Base-by-base conservation (phyloP, 192 early-diverging fungal species). In the Jimgerdemannia lactiflua region DNA sequence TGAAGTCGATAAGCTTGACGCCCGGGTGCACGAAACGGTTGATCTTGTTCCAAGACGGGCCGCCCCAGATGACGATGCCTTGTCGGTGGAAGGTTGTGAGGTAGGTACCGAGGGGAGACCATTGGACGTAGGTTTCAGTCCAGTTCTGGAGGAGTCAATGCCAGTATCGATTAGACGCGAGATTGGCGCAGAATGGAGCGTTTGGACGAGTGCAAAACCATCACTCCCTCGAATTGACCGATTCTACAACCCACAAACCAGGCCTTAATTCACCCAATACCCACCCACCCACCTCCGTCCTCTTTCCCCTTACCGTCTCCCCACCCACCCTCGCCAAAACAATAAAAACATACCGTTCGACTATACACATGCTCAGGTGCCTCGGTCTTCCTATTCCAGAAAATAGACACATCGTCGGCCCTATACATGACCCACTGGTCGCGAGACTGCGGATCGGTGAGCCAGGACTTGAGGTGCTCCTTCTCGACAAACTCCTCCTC, bases 1-100 rank as follows among this genome's bases (percentile, higher is more conserved):
- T 94, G 77, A 94, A 99, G 79, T 98, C 96, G 70, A 95, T 92
- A 59, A 95, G 80, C 78, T 93, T 93, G 65, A 97, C 96, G 77
- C 92, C 91, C 40, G 92, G 92, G 79, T 99, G 98, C 39, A 92
- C 89, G 76, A 98, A 97, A 39, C 95, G 93, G 75, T 92, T 87
- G 71, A 98, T 93, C 85, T 96, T 94, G 77, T 90, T 91, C 92
- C 94, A 98, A 64, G 89, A 91, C 20, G 92, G 89, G 39, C 97
- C 97, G 79, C 98, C 96, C 98, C 98, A 99, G 75, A 99, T 89
- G 41, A 88, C 96, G 67, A 98, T 90, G 73, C 98, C 98, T 81
- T 93, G 95, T 70, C 88, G 86, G 79, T 99, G 98, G 89, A 97
- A 91, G 20, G 98, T 97, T 54, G 93, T 89, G 70, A 99, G 86